Percentiles rank a stretch among this genome's conserved stretches.
These are phyloP conservation scores for Prinsepia uniflora DNA, from an alignment of 306 rosid species.

Conservation along the genomic window DNA sequence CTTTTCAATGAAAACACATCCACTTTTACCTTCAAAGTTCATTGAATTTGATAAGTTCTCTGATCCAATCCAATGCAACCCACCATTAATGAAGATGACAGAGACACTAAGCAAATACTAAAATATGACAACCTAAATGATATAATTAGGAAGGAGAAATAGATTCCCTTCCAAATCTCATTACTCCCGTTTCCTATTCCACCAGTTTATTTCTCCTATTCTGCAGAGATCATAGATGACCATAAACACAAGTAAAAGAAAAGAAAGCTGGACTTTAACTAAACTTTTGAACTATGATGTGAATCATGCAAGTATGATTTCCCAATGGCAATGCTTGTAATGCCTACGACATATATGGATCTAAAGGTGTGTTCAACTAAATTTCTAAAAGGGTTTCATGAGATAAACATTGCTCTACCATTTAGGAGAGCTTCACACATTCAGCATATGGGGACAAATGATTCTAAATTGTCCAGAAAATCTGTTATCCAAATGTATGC, in stretches of 20 bases:
- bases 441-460: background rate
- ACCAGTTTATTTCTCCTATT: background rate
- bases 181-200: background rate
- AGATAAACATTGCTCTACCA: background rate
- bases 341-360: background rate
- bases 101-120: background rate
- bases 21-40: too few species aligned
- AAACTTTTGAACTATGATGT: background rate
- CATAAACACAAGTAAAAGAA: background rate
- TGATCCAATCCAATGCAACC: too few species aligned
- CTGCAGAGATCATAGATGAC: background rate
- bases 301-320: background rate
- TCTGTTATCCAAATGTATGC: background rate
- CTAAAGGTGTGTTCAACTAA: background rate
- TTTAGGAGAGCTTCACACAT: background rate
- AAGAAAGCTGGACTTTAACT: background rate
- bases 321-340: background rate
- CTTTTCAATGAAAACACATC: too few species aligned
- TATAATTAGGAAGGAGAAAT: background rate
- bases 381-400: background rate
- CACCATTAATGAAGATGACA: background rate
- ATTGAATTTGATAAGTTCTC: too few species aligned
- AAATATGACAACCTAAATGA: background rate
- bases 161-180: background rate
- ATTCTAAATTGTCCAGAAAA: conserved; percentile 1